A percentile compares a stretch with the other conserved stretches of the same genome.
Conservation (phyloP, 179 eudicot genomes). For the Heliamphora pulchella region DNA sequence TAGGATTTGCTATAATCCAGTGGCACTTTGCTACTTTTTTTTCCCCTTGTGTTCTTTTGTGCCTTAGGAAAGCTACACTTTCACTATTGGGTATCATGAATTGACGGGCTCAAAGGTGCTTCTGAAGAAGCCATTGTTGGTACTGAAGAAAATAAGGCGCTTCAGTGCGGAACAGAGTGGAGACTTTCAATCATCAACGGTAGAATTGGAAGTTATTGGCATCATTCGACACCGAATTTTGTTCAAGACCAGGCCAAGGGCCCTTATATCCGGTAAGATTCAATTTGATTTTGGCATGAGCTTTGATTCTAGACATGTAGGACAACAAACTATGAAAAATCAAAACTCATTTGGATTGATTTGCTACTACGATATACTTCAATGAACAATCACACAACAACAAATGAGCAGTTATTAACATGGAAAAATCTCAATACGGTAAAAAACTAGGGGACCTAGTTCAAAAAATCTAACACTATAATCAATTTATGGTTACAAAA, state of each 20-base stretch:
- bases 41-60: background rate
- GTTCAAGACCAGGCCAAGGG: slow-evolving; percentile 82
- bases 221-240: slow-evolving; percentile 64
- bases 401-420: too few species aligned
- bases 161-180: slow-evolving; percentile 18
- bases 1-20: too few species aligned
- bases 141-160: slow-evolving; percentile 54
- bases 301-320: slow-evolving; percentile 35
- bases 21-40: background rate
- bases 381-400: too few species aligned
- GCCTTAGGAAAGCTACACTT: slow-evolving; percentile 58
- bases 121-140: slow-evolving; percentile 71
- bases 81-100: slow-evolving; percentile 78
- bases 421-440: too few species aligned
- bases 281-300: slow-evolving; percentile 18
- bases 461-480: too few species aligned
- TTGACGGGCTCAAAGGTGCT: slow-evolving; percentile 62
- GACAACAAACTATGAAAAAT: too few species aligned
- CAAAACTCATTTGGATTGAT: too few species aligned
- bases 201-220: slow-evolving; percentile 66
- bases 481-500: too few species aligned
- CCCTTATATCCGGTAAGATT: slow-evolving; percentile 55
- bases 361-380: too few species aligned
- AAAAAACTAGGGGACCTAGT: too few species aligned
- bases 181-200: slow-evolving; percentile 22